phyloP scores from a whole-genome alignment of 2,329 filamentous ascomycete species.

The Cucurbitaria berberidis region DNA sequence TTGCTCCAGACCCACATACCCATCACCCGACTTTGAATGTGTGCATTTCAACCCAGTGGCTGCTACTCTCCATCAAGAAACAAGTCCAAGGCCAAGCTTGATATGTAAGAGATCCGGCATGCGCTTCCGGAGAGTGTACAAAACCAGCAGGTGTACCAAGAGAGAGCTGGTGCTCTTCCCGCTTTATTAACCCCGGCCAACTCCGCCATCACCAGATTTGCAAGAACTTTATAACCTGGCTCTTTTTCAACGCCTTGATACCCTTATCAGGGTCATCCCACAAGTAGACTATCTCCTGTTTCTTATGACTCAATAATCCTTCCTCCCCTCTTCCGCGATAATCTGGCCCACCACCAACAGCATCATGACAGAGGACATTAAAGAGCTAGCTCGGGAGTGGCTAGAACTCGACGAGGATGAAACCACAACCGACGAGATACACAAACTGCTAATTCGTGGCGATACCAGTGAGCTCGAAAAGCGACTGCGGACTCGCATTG shows the following conservation, averaged over 20 bases:
- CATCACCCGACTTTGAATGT: not conserved
- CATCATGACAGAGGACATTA: conserved; percentile 42
- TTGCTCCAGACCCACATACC: not conserved
- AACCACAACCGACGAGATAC: conserved; percentile 61
- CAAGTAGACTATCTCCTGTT: not conserved
- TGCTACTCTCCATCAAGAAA: not conserved
- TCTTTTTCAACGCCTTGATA: not conserved
- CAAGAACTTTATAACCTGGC: conserved; percentile 22
- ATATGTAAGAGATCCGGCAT: not conserved
- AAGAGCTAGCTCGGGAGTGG: conserved; percentile 61
- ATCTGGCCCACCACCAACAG: not conserved
- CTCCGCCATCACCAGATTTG: conserved; percentile 37
- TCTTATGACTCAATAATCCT: not conserved
- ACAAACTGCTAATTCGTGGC: conserved; percentile 55
- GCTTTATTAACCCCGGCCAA: conserved; percentile 26
- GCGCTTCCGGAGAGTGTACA: not conserved
- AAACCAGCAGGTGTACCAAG: conserved; percentile 14
- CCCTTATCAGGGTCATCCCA: not conserved
- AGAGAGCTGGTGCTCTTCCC: conserved; percentile 5
- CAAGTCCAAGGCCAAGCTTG: not conserved
- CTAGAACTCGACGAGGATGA: conserved; percentile 64
- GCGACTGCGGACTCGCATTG: conserved; percentile 62
- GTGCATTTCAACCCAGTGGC: not conserved
- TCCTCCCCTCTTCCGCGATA: not conserved
- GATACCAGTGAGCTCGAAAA: conserved; percentile 58